These are phyloP conservation scores for Trichoderma endophyticum DNA, from an alignment of 2,329 filamentous ascomycete species.

Conservation along the genomic window DNA sequence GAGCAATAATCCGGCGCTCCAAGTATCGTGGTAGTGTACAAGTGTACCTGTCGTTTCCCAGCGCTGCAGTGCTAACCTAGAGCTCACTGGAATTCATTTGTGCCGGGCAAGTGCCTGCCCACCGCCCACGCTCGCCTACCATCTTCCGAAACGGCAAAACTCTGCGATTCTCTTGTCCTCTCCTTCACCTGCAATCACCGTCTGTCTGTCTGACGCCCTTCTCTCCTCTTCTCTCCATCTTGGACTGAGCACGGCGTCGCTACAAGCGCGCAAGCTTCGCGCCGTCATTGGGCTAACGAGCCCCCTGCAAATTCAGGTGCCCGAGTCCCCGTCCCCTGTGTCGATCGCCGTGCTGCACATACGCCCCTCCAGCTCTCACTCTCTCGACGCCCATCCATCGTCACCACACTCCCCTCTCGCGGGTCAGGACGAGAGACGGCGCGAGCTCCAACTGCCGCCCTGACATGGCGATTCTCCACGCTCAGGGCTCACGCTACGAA, in stretches of 20 bases:
- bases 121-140: constrained; percentile 1
- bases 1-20: background rate
- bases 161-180: background rate
- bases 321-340: constrained; percentile 19
- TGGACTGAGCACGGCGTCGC: background rate
- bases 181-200: background rate
- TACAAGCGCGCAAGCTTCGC: background rate
- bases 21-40: background rate
- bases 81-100: background rate
- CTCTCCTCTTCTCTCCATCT: background rate
- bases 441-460: background rate
- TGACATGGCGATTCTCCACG: background rate
- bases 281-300: background rate
- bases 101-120: background rate
- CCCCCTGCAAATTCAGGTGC: constrained; percentile 16
- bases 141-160: constrained; percentile 13
- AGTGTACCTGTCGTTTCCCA: background rate
- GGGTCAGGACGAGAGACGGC: background rate
- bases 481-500: background rate
- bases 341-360: constrained; percentile 15
- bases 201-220: background rate
- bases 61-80: background rate
- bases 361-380: background rate
- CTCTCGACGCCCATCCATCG: background rate
- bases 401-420: background rate